Percentiles rank a stretch among this genome's conserved stretches.
These are phyloP conservation scores for Xerocomus minutiporus DNA, from an alignment of 1,284 basidiomycete species.

Conservation along the genomic window DNA sequence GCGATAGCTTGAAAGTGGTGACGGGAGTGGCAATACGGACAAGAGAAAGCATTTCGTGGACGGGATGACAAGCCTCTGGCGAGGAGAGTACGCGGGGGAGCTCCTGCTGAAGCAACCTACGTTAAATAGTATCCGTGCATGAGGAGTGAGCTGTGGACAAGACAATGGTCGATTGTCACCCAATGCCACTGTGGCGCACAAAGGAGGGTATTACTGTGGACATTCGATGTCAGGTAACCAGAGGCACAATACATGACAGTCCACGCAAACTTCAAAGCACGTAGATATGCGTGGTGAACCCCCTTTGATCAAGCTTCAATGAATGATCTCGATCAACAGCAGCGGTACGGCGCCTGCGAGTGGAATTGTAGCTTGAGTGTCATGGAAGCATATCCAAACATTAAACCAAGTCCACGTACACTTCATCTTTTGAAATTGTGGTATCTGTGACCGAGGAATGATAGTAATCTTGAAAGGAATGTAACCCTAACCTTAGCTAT, in stretches of 20 bases:
- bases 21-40: conserved; percentile 5
- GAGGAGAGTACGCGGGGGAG: not conserved
- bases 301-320: no score
- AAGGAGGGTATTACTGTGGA: conserved; percentile 10
- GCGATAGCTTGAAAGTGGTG: conserved; percentile 4
- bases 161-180: conserved; percentile 17
- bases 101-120: not conserved
- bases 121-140: conserved; percentile 17
- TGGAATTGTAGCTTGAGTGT: no score
- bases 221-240: not conserved
- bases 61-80: not conserved
- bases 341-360: no score
- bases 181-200: conserved; percentile 8
- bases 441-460: no score
- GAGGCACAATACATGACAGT: not conserved
- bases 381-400: no score
- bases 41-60: conserved; percentile 16
- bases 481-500: conserved; percentile 6
- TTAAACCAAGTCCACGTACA: not conserved
- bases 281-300: no score
- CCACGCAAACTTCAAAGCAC: not conserved
- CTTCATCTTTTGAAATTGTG: not conserved
- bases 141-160: conserved; percentile 5
- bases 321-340: no score
- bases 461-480: no score